Base-by-base conservation (phyloP, 768 basidiomycete species). In the Cystofilobasidium macerans region DNA sequence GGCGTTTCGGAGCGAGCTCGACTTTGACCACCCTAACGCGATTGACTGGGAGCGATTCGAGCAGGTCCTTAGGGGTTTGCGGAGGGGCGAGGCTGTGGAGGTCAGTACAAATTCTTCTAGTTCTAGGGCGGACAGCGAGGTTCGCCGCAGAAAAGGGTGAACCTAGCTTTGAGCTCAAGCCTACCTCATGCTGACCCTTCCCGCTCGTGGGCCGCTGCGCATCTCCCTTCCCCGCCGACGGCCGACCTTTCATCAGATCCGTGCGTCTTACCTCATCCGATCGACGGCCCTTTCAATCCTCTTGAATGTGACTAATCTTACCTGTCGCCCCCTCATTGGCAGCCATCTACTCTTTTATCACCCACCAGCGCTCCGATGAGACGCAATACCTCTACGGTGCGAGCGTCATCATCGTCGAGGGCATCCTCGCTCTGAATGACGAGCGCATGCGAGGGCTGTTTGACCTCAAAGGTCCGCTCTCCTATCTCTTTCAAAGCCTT, bases 11-110 rank as follows among this genome's bases (percentile, higher is more conserved):
- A 93, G 85, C 71, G 75, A 78, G 56, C 70, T 77, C 68, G 89
- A 93, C 72, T 87, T 93, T 69, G 94, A 99, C 72, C 89, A 92
- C 71, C 94, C 94, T 14, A 84, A 88, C 75, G 85, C 92, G 4
- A 86, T 98, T 58, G 94, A 99, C 76, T 87, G 91, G 82, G 82
- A 84, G 1, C 78, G 89, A 74, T 92, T 97, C 57, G 76, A 84
- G 57, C 88, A 91, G 73, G 66, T 84, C 78, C 75, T 98, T 57
- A 77, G 82, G 32, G 90, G 95, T 71, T 78, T 99, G 68, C 95
- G 92, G 75, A 79, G 83, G 7, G 88, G 89, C 73, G 70, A 84
- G 78, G 74, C 91, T 84, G 75, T 73, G 7, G 74, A 78, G 69
- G 75, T 76, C 42, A 45, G 72, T 69, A n/a, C n/a, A n/a, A n/a